These are phyloP conservation scores for Solanum etuberosum DNA, from an alignment of 257 asterid species.

Conservation along the genomic window DNA sequence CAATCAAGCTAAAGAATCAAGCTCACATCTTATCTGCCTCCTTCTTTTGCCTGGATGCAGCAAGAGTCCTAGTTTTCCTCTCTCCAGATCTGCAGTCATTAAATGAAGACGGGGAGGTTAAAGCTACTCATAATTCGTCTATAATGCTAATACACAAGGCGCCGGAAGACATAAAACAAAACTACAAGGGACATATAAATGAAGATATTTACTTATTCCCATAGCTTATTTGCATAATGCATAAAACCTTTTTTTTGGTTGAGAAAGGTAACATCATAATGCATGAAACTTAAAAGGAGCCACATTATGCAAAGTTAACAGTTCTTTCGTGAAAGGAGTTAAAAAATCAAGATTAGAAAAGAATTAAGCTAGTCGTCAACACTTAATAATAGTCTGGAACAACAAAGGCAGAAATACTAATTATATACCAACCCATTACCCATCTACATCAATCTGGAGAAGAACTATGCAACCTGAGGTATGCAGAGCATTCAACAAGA, in stretches of 20 bases:
- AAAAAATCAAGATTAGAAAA: background rate
- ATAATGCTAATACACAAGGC: background rate
- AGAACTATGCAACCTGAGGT: background rate
- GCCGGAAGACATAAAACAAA: background rate
- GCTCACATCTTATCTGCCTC: constrained; percentile 48
- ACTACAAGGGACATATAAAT: background rate
- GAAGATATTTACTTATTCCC: background rate
- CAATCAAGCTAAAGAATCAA: constrained; percentile 3
- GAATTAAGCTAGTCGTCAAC: background rate
- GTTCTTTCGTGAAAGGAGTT: background rate
- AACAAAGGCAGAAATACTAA: background rate
- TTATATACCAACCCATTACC: background rate
- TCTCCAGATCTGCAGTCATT: constrained; percentile 45
- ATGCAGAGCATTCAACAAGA: background rate
- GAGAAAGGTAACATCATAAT: background rate
- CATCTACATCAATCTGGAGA: background rate
- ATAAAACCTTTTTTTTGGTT: background rate
- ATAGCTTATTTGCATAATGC: background rate
- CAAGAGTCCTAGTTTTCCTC: constrained; percentile 33
- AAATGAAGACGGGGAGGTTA: background rate
- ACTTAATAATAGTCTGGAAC: background rate
- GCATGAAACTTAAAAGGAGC: background rate
- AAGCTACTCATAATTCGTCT: background rate
- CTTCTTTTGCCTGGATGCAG: constrained; percentile 33
- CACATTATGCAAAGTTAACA: background rate